A percentile compares a stretch with the other conserved stretches of the same genome.
These are phyloP conservation scores for Brassica rapa DNA, from an alignment of 345 rosid genomes.

Conservation along the genomic window DNA sequence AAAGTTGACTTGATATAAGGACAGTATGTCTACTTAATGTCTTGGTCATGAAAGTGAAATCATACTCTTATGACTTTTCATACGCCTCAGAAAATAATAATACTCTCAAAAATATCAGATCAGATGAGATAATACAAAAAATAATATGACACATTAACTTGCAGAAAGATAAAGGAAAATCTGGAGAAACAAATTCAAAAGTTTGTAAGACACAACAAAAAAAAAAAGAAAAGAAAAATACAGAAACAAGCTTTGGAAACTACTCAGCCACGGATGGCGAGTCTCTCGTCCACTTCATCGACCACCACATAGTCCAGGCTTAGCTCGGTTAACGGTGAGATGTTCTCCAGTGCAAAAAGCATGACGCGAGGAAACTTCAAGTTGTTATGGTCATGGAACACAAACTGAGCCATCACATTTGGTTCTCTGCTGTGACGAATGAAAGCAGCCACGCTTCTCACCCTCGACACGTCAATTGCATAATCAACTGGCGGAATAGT, in stretches of 20 bases:
- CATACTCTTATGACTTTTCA: neutral
- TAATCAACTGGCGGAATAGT: conserved; percentile 78
- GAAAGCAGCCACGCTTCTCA: conserved; percentile 90
- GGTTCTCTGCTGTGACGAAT: conserved; percentile 79
- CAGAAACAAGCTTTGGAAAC: conserved; percentile 12
- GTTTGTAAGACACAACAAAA: neutral
- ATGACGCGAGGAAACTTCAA: conserved; percentile 82
- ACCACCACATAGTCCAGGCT: conserved; percentile 87
- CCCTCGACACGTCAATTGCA: conserved; percentile 82
- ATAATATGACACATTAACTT: neutral
- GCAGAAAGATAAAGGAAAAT: neutral
- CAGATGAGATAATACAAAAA: neutral
- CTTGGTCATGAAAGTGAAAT: neutral
- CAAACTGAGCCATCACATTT: conserved; percentile 77
- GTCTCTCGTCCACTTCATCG: conserved; percentile 66
- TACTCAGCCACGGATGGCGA: conserved; percentile 50
- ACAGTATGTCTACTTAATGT: neutral
- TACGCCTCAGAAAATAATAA: neutral
- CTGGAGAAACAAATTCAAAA: neutral
- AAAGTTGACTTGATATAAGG: neutral
- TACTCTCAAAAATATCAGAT: neutral
- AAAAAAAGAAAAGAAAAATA: neutral
- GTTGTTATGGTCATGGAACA: conserved; percentile 73
- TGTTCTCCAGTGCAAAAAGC: conserved; percentile 86
- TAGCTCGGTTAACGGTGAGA: conserved; percentile 77